These are phyloP conservation scores for Galeopsis tetrahit DNA, from an alignment of 257 asterid genomes.

Conservation along the genomic window DNA sequence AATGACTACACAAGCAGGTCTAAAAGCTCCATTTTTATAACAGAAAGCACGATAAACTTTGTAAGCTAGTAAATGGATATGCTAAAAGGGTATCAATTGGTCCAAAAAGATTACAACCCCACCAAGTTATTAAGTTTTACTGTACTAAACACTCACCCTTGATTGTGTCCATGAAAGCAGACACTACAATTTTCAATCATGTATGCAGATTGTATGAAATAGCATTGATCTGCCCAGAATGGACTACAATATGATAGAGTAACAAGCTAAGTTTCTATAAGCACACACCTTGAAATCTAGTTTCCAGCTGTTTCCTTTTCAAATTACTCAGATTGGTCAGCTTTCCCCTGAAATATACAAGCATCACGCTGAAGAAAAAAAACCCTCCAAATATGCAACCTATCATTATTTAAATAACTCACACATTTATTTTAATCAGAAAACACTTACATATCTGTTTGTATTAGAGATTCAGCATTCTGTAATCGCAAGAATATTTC, in stretches of 20 bases:
- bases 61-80: conserved; percentile 21
- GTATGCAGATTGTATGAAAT: conserved; percentile 11
- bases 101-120: background rate
- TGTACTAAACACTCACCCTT: background rate
- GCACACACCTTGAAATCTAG: conserved; percentile 67
- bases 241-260: conserved; percentile 9
- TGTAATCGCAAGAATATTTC: conserved; percentile 60
- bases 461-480: conserved; percentile 75
- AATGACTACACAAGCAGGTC: conserved; percentile 24
- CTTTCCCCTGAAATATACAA: conserved; percentile 65
- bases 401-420: conserved; percentile 42
- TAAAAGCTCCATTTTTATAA: conserved; percentile 8
- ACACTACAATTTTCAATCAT: conserved; percentile 21
- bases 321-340: conserved; percentile 58
- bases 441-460: conserved; percentile 63
- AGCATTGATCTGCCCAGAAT: conserved; percentile 12
- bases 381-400: conserved; percentile 23
- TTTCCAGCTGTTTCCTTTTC: conserved; percentile 66
- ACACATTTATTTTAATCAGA: conserved; percentile 52
- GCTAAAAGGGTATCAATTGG: conserved; percentile 1
- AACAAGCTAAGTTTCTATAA: conserved; percentile 34
- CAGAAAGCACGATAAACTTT: conserved; percentile 12
- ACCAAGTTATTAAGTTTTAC: conserved; percentile 23
- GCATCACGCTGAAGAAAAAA: conserved; percentile 34
- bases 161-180: background rate